These are phyloP conservation scores for Chytriomyces sp. DNA, from an alignment of 192 early-diverging fungal genomes.

Conservation along the genomic window DNA sequence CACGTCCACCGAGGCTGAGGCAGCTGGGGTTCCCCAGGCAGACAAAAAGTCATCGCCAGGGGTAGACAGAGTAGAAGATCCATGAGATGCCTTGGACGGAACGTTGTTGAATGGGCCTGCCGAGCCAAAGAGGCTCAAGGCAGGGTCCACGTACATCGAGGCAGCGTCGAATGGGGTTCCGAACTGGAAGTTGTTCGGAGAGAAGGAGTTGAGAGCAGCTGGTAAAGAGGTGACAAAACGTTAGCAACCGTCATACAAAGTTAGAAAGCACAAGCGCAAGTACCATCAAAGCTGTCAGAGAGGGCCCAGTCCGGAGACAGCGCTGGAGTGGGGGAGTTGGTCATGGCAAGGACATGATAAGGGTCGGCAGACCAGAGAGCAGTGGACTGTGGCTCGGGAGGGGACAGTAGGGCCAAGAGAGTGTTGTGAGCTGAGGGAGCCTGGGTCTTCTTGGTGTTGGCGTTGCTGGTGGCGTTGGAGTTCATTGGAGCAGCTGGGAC, in stretches of 20 bases:
- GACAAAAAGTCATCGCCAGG: background rate
- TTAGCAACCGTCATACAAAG: background rate
- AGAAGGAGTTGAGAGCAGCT: background rate
- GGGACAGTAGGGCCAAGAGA: background rate
- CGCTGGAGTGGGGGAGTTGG: background rate
- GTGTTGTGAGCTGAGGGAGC: background rate
- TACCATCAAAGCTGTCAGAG: background rate
- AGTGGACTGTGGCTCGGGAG: background rate
- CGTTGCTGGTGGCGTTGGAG: background rate
- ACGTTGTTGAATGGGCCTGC: background rate
- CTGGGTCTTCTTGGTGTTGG: background rate
- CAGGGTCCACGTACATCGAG: background rate
- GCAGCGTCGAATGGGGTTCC: constrained; percentile 5
- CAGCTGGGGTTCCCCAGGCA: background rate
- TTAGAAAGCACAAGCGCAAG: background rate
- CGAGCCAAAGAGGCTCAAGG: constrained; percentile 22
- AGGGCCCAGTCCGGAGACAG: constrained; percentile 1
- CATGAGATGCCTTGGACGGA: background rate
- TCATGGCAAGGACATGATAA: background rate
- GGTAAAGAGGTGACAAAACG: background rate
- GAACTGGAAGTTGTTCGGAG: background rate
- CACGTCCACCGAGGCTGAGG: background rate
- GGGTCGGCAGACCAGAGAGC: background rate
- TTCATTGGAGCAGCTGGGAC: background rate
- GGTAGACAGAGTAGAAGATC: background rate